These are phyloP conservation scores for Coniochaeta pulveracea DNA, from an alignment of 2,329 filamentous ascomycete genomes.

Conservation along the genomic window DNA sequence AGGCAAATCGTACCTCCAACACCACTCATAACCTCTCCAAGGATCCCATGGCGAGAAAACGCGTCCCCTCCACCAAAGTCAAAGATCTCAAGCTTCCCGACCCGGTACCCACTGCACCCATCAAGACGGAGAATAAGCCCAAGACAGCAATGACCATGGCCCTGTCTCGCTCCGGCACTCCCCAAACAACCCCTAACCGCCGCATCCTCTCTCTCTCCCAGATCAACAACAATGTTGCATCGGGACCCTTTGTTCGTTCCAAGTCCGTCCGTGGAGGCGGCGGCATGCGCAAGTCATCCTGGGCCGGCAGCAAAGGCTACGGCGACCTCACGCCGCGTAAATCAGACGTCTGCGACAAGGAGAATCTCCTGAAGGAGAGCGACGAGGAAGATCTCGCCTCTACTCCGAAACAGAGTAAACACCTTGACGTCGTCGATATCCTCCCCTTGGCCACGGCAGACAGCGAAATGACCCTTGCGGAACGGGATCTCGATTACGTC, in stretches of 20 bases:
- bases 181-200: slow-evolving; percentile 36
- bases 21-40: slow-evolving; percentile 21
- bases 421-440: slow-evolving; percentile 7
- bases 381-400: slow-evolving; percentile 10
- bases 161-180: slow-evolving; percentile 36
- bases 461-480: slow-evolving; percentile 1
- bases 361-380: slow-evolving; percentile 40
- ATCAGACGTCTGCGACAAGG: slow-evolving; percentile 43
- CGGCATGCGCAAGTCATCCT: slow-evolving; percentile 53
- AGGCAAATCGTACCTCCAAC: slow-evolving; percentile 31
- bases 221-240: slow-evolving; percentile 64
- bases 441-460: slow-evolving; percentile 5
- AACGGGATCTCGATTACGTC: not conserved
- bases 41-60: slow-evolving; percentile 49
- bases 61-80: slow-evolving; percentile 35
- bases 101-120: slow-evolving; percentile 9
- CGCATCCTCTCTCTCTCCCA: slow-evolving; percentile 87
- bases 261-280: slow-evolving; percentile 62
- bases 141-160: slow-evolving; percentile 38
- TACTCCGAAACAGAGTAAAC: no score
- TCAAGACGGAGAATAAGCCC: slow-evolving; percentile 17
- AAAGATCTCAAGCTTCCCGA: no score
- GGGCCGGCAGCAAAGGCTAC: slow-evolving; percentile 40
- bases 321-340: slow-evolving; percentile 46
- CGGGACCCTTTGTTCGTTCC: slow-evolving; percentile 59